Base-by-base conservation (phyloP, 768 basidiomycete genomes). In the Psilocybe azurescens region DNA sequence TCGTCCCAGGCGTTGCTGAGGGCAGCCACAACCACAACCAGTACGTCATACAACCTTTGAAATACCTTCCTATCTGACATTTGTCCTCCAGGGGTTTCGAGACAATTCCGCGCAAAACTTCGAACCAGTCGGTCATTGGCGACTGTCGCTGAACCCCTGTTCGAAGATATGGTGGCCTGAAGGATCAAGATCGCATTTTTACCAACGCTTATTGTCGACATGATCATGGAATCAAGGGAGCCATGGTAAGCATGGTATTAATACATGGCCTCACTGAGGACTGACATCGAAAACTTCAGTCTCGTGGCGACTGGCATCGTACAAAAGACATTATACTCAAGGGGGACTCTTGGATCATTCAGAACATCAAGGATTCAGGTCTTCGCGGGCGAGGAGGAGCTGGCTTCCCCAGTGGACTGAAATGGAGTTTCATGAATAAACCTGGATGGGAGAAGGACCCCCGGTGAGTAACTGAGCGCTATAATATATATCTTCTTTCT, bases 361-460 rank as follows among this genome's bases (percentile, higher is more conserved):
- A 97, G 72, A 89, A 88, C 48, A 93, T 99, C 71, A 99, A 99
- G 75, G 94, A 94, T 70, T 97, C 95, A 20, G 97, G 97, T 50
- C 84, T 99, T 38, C 88, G 97, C 71, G 97, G 97, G 11, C 89
- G 97, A 58, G 97, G 97, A 55, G 97, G 97, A 56, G 97, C 97
- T 46, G 97, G 97, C 30, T 99, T 99, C 73, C 97, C 97, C 0
- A 92, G 90, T 66, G 97, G 97, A 24, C 81, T 99, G 69, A 98
- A 99, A 74, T 98, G 96, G 96, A 92, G 90, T 70, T 95, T 95
- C 75, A 97, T 99, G 97, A 99, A 99, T 84, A 99, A 99, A 78
- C 96, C 95, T n/a, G 89, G 89, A 29, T 98, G 97, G 97, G 88
- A 99, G 80, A 90, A 93, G 73, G 97, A 98, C 71, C 88, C 87